A percentile compares a stretch with the other conserved stretches of the same genome.
phyloP scores from a whole-genome alignment of 371 early-diverging fungal species.

The Mortierella sp. region DNA sequence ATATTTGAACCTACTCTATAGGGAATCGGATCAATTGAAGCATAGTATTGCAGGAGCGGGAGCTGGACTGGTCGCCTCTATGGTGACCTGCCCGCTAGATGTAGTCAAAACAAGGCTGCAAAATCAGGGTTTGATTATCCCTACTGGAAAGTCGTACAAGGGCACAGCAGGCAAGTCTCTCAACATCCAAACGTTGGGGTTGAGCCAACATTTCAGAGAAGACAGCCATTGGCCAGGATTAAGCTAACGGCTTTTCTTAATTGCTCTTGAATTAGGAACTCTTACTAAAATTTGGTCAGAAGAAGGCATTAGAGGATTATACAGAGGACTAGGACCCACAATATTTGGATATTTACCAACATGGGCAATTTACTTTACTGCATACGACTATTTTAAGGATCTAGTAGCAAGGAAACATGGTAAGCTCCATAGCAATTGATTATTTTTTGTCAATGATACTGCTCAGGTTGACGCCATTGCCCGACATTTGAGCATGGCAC shows the following conservation, averaged over 20 bases:
- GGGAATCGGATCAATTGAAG: slow-evolving; percentile 72
- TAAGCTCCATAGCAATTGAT: slow-evolving; percentile 5
- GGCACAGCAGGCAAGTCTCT: slow-evolving; percentile 50
- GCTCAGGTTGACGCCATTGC: background rate
- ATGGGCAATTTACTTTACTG: slow-evolving; percentile 93
- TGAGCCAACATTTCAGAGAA: background rate
- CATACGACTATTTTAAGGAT: slow-evolving; percentile 79
- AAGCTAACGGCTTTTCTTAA: background rate
- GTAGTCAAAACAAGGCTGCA: slow-evolving; percentile 96
- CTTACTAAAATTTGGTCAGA: slow-evolving; percentile 82
- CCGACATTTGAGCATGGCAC: background rate
- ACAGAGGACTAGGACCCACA: slow-evolving; percentile 91
- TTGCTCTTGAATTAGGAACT: slow-evolving; percentile 61
- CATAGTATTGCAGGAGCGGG: slow-evolving; percentile 88
- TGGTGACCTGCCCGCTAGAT: slow-evolving; percentile 94
- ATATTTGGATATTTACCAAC: slow-evolving; percentile 91
- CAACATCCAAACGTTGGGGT: background rate
- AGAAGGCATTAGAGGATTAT: slow-evolving; percentile 92
- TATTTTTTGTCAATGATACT: background rate
- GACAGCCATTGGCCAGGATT: background rate
- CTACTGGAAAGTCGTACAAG: slow-evolving; percentile 42
- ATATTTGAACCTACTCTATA: background rate
- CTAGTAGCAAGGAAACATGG: slow-evolving; percentile 47
- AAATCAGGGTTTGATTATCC: slow-evolving; percentile 80
- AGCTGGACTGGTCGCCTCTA: slow-evolving; percentile 85